A percentile compares a stretch with the other conserved stretches of the same genome.
Conservation (phyloP, 495 filamentous ascomycete species). For the Neohortaea acidophila region DNA sequence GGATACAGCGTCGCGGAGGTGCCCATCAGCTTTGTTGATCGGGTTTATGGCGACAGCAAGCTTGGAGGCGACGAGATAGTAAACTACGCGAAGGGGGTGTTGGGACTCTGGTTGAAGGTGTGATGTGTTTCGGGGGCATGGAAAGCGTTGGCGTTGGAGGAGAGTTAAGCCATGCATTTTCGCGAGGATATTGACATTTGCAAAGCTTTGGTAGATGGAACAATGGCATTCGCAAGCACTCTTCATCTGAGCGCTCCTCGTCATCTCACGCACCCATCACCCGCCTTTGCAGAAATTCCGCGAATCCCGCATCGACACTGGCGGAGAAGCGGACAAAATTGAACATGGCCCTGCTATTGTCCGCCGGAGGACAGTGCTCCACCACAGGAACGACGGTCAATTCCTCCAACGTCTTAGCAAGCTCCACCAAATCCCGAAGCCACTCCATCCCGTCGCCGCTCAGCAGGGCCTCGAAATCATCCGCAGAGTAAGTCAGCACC, state of each 20-base stretch:
- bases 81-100: slow-evolving; percentile 90
- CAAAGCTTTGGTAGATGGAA: too few relatives aligned
- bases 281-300: slow-evolving; percentile 30
- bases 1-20: slow-evolving; percentile 82
- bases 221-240: too few relatives aligned
- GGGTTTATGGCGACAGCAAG: slow-evolving; percentile 91
- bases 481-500: slow-evolving; percentile 24
- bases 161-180: not conserved
- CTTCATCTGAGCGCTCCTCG: too few relatives aligned
- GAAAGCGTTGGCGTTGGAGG: slow-evolving; percentile 1
- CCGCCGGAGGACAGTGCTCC: slow-evolving; percentile 29
- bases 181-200: not conserved
- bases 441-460: slow-evolving; percentile 35
- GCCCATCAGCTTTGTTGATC: slow-evolving; percentile 89
- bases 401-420: slow-evolving; percentile 29
- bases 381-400: slow-evolving; percentile 31
- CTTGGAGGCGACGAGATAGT: slow-evolving; percentile 90
- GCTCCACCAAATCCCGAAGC: slow-evolving; percentile 30
- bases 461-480: slow-evolving; percentile 30
- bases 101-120: slow-evolving; percentile 79
- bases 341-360: slow-evolving; percentile 28
- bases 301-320: slow-evolving; percentile 35
- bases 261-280: slow-evolving; percentile 14
- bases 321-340: slow-evolving; percentile 37
- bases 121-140: slow-evolving; percentile 24